Conservation (phyloP, 139 green algal species). For the Auxenochlorella pyrenoidosa region DNA sequence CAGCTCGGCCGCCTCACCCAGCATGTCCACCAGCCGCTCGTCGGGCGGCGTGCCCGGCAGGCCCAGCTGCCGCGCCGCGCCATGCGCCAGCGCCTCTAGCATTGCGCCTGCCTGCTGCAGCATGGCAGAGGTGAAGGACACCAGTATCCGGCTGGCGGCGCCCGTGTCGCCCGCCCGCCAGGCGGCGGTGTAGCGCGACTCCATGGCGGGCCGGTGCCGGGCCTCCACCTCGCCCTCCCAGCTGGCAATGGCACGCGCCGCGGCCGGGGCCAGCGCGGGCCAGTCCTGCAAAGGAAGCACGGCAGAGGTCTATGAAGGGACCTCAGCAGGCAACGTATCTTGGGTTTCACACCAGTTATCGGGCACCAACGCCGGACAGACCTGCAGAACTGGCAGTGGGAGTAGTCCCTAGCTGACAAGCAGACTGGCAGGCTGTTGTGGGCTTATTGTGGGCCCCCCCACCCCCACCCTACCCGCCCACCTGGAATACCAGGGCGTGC, state of each 20-base stretch:
- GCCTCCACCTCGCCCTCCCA: constrained; percentile 1
- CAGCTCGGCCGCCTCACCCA: constrained; percentile 15
- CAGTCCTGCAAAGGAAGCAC: constrained; percentile 8
- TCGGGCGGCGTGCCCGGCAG: constrained; percentile 13
- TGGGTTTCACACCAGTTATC: too few species aligned
- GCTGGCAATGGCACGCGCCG: background rate
- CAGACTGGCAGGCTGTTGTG: background rate
- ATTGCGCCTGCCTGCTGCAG: constrained; percentile 1
- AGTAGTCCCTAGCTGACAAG: too few species aligned
- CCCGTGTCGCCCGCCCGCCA: background rate
- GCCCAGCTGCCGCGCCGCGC: constrained; percentile 3
- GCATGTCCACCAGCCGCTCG: background rate
- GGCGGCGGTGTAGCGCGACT: background rate
- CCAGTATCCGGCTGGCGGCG: background rate
- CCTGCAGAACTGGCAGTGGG: background rate
- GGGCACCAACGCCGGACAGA: too few species aligned
- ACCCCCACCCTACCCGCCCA: background rate
- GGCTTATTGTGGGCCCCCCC: too few species aligned
- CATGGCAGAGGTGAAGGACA: background rate
- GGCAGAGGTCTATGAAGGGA: background rate
- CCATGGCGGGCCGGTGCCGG: background rate
- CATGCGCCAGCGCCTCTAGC: background rate
- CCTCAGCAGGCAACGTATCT: background rate
- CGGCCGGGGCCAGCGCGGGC: background rate
- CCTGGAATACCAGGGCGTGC: constrained; percentile 37